These are phyloP conservation scores for Scenedesmus sp. DNA, from an alignment of 163 green algal species.

Conservation along the genomic window DNA sequence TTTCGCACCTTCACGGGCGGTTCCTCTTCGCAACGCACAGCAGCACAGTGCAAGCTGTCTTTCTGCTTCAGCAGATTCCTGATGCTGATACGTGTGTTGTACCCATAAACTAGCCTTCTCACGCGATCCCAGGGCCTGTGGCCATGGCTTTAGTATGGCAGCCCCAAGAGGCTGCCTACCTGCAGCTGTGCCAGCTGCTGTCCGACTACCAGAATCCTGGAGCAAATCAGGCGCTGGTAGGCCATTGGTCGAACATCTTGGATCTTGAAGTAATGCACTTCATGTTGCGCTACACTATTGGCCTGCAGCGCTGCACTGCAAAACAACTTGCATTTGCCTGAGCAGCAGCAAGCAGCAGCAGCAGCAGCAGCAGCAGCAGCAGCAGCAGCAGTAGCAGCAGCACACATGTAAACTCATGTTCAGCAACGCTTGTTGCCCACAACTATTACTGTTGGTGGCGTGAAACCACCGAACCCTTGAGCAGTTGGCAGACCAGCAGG, in stretches of 20 bases:
- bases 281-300: neutral
- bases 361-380: neutral
- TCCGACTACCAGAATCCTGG: constrained; percentile 83
- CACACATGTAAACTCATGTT: neutral
- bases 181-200: constrained; percentile 84
- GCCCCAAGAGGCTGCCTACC: constrained; percentile 74
- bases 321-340: neutral
- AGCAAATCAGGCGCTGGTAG: constrained; percentile 84
- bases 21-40: neutral
- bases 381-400: neutral
- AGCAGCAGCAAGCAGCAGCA: neutral
- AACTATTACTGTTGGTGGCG: too few relatives aligned
- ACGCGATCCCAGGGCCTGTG: neutral
- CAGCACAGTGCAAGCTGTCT: neutral
- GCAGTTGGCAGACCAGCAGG: neutral
- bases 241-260: neutral
- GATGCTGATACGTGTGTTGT: neutral
- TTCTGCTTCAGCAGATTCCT: neutral
- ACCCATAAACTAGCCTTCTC: neutral
- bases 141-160: constrained; percentile 66
- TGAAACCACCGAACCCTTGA: too few relatives aligned
- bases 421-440: neutral
- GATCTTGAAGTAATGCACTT: too few relatives aligned
- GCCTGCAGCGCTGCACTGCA: neutral
- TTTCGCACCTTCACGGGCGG: neutral